phyloP scores from a whole-genome alignment of 2,329 filamentous ascomycete genomes.

The Trichophyton schoenleinii region DNA sequence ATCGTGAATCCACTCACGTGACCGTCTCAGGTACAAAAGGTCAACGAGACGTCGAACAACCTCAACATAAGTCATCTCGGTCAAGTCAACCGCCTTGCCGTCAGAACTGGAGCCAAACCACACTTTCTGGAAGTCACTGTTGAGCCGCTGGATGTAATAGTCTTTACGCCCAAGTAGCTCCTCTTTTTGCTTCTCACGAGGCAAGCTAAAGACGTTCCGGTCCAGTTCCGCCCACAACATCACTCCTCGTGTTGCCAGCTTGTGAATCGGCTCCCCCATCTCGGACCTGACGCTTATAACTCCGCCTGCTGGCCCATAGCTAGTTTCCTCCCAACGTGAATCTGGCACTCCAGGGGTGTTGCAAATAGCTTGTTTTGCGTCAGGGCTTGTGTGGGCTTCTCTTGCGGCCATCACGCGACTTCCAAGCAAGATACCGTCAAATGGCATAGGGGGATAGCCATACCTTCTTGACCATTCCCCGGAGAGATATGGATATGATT shows the following conservation, averaged over 20 bases:
- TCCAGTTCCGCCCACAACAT: conserved; percentile 98
- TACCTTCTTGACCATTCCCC: conserved; percentile 78
- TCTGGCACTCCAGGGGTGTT: conserved; percentile 75
- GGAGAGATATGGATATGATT: conserved; percentile 85
- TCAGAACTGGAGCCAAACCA: conserved; percentile 83
- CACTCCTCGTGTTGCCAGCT: conserved; percentile 91
- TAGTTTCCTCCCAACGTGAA: conserved; percentile 78
- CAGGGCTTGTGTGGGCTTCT: conserved; percentile 76
- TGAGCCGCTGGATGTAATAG: conserved; percentile 90
- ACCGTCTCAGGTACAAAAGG: conserved; percentile 82
- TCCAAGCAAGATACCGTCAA: conserved; percentile 80
- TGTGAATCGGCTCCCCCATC: conserved; percentile 99
- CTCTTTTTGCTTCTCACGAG: conserved; percentile 87
- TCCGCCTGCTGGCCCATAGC: conserved; percentile 84
- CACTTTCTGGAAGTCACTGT: conserved; percentile 91
- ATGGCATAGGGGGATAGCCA: conserved; percentile 85
- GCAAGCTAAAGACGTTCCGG: conserved; percentile 71
- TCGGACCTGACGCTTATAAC: conserved; percentile 95
- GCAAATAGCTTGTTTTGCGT: conserved; percentile 79
- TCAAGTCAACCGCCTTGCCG: conserved; percentile 71
- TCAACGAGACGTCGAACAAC: conserved; percentile 78
- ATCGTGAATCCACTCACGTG: conserved; percentile 80
- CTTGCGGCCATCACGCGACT: conserved; percentile 92
- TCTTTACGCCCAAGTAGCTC: conserved; percentile 76
- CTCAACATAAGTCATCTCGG: conserved; percentile 91